phyloP scores from a whole-genome alignment of 257 asterid genomes.

The Solanum virginianum region DNA sequence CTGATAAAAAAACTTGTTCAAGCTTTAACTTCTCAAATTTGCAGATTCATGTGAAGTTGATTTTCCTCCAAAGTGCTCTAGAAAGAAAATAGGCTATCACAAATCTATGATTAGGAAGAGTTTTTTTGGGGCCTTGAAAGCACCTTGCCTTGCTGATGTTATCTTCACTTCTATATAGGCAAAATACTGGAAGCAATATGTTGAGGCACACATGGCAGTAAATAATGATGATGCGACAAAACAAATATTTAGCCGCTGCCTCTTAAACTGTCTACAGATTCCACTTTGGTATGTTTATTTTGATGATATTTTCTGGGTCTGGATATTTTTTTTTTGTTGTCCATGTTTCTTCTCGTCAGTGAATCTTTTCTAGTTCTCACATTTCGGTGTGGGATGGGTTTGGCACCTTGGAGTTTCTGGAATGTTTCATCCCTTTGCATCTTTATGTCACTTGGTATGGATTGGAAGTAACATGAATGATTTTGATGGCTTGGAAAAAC shows the following conservation, averaged over 20 bases:
- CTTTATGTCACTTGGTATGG: not conserved
- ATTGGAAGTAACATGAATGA: not conserved
- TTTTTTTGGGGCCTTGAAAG: not conserved
- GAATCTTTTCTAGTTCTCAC: not conserved
- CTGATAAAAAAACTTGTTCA: not conserved
- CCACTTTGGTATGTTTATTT: slow-evolving; percentile 64
- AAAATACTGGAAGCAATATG: slow-evolving; percentile 92
- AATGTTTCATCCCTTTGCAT: not conserved
- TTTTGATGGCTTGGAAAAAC: not conserved
- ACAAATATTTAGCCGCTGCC: slow-evolving; percentile 91
- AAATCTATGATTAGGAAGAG: not conserved
- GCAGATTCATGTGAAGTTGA: not conserved
- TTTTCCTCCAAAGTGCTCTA: not conserved
- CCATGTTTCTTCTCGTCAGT: not conserved
- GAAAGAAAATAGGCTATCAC: not conserved
- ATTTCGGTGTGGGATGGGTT: not conserved
- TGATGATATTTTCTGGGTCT: not conserved
- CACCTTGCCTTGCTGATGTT: not conserved
- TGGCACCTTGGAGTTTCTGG: not conserved
- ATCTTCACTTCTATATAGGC: slow-evolving; percentile 34
- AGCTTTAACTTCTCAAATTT: not conserved
- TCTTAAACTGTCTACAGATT: slow-evolving; percentile 73
- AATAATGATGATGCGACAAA: slow-evolving; percentile 84
- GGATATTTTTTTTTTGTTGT: not conserved
- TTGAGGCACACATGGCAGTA: slow-evolving; percentile 81